phyloP scores from a whole-genome alignment of 768 basidiomycete species.

The Melanogaster broomeanus region DNA sequence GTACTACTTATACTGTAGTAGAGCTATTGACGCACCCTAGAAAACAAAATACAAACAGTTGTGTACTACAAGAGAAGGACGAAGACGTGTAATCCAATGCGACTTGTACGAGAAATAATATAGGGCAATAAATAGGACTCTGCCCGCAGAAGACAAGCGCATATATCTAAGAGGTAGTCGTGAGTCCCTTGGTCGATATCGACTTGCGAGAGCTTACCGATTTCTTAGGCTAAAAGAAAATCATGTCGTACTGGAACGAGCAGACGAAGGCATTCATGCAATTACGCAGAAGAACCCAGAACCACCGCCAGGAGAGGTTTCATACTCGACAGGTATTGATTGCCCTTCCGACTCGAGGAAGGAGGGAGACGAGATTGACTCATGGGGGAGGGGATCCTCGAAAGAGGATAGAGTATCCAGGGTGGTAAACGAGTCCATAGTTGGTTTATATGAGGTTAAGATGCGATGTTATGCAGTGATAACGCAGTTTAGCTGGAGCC shows the following conservation, averaged over 20 bases:
- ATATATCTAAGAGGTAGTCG: too few species aligned
- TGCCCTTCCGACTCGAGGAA: neutral
- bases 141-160: neutral
- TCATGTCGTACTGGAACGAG: neutral
- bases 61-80: neutral
- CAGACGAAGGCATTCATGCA: neutral
- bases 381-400: neutral
- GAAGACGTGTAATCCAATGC: neutral
- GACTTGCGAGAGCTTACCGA: neutral
- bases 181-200: too few species aligned
- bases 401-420: neutral
- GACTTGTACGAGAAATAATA: neutral
- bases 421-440: conserved; percentile 2
- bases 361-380: neutral
- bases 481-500: neutral
- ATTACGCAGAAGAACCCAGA: conserved; percentile 3
- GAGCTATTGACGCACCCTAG: too few species aligned
- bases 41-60: too few species aligned
- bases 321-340: conserved; percentile 1
- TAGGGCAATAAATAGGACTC: conserved; percentile 3
- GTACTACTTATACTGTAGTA: too few species aligned
- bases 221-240: neutral
- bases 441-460: neutral
- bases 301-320: neutral
- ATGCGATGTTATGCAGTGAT: neutral